Percentiles rank a stretch among this genome's conserved stretches.
phyloP scores from a whole-genome alignment of 164 flowering plant genomes.

The Berberis thunbergii region DNA sequence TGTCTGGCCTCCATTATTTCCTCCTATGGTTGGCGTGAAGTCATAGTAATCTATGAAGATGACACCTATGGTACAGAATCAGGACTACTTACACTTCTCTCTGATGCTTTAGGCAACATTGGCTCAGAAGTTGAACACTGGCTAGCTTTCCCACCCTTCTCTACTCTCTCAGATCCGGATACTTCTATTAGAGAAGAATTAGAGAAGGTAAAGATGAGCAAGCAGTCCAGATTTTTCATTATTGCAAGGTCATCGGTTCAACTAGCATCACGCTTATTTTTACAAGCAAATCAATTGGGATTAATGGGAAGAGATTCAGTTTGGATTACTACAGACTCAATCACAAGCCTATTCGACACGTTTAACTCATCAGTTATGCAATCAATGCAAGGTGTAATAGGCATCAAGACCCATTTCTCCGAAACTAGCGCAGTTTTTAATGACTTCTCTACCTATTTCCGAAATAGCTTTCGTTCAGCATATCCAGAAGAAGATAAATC shows the following conservation, averaged over 20 bases:
- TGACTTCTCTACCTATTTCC: too few species aligned
- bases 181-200: conserved; percentile 6
- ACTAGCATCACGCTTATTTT: background rate
- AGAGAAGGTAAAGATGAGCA: conserved; percentile 5
- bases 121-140: conserved; percentile 16
- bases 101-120: too few species aligned
- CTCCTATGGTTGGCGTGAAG: conserved; percentile 27
- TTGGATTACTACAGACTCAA: too few species aligned
- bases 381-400: too few species aligned
- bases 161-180: conserved; percentile 13
- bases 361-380: too few species aligned
- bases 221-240: conserved; percentile 19
- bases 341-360: too few species aligned
- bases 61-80: conserved; percentile 16
- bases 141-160: conserved; percentile 11
- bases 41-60: conserved; percentile 31
- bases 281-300: too few species aligned
- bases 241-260: conserved; percentile 10
- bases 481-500: too few species aligned
- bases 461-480: too few species aligned
- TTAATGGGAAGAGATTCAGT: too few species aligned
- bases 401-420: too few species aligned
- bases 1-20: conserved; percentile 27
- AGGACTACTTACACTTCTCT: background rate
- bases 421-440: too few species aligned